phyloP scores from a whole-genome alignment of 2,329 filamentous ascomycete species.

The Sphaceloma murrayae region DNA sequence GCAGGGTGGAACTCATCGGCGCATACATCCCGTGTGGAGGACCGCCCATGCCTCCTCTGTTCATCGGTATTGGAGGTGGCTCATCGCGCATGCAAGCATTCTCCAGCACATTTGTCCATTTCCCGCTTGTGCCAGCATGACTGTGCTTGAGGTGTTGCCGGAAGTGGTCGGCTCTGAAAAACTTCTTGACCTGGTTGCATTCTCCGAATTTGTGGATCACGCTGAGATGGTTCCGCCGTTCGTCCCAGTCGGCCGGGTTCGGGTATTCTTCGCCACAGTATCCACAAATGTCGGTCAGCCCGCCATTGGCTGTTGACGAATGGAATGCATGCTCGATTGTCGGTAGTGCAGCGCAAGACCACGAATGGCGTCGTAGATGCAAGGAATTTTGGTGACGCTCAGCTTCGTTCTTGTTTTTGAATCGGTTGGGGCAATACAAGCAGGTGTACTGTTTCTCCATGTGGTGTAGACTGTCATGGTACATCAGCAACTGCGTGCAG shows the following conservation, averaged over 20 bases:
- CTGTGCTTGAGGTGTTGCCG: constrained; percentile 96
- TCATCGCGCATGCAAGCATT: constrained; percentile 95
- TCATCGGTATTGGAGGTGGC: constrained; percentile 42
- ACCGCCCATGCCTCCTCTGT: constrained; percentile 6
- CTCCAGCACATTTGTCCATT: constrained; percentile 98
- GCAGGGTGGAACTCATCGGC: background rate
- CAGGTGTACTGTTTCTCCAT: constrained; percentile 96
- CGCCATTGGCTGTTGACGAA: constrained; percentile 52
- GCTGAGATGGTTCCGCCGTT: constrained; percentile 75
- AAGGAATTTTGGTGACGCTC: constrained; percentile 94
- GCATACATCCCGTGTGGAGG: constrained; percentile 11
- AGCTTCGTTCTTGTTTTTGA: constrained; percentile 98
- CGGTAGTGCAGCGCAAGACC: constrained; percentile 82
- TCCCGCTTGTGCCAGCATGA: constrained; percentile 88
- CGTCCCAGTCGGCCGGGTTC: constrained; percentile 81
- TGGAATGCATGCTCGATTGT: constrained; percentile 76
- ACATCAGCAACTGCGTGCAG: too few species aligned
- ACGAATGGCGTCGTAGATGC: constrained; percentile 84
- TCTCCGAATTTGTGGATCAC: constrained; percentile 93
- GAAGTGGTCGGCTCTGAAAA: constrained; percentile 95
- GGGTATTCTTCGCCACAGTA: constrained; percentile 93
- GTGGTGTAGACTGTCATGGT: constrained; percentile 82
- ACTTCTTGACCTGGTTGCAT: constrained; percentile 97
- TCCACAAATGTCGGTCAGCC: constrained; percentile 67
- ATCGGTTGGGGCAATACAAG: constrained; percentile 82